Evolutionary conservation across 139 green algal species (phyloP), one percentile per base, ranked within the genome.

Genomic region (Gonium pectorale): DNA sequence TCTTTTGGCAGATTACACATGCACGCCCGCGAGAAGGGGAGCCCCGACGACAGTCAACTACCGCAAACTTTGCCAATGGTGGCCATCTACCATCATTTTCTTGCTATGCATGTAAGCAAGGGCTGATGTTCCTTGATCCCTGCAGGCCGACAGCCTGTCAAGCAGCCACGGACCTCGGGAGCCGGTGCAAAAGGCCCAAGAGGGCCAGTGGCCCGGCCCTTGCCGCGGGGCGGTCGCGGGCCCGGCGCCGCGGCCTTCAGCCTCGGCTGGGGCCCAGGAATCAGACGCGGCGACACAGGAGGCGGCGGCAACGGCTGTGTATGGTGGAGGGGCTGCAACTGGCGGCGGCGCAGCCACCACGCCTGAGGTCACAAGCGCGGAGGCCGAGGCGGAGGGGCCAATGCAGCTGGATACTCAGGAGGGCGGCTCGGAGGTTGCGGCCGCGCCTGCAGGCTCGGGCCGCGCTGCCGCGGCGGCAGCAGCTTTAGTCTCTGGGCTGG

Each of bases 401-500:
- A 17, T 56, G 13, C 49, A 56, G 13, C 13, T 56, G 49, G 49
- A 13, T 17, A 17, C 49, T 13, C 49, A 56, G 49, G 49, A 56
- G 49, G 49, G 49, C 49, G 17, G 17, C 49, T 56, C 49, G 13
- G 49, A 13, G 17, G 49, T 13, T 56, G 49, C 49, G 49, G 43
- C 38, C n/a, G n/a, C 46, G 40, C 9, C 46, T 46, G 33, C 70
- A 46, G 35, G 43, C 59, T 73, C 77, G 43, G 77, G 77, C 6
- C 24, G 43, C 2, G n/a, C n/a, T n/a, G 77, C 60, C 8, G 62
- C 77, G 17, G 54, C 54, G 26, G 77, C 63, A 31, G 79, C 79
- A 3, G 64, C 64, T 15, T 64, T 85, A 27, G 79, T 85, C 5
- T 75, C 79, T 29, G 79, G 64, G 24, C 79, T 85, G 33, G 79